Conservation (phyloP, 1,284 basidiomycete species). For the Mrakiaceae sp. region DNA sequence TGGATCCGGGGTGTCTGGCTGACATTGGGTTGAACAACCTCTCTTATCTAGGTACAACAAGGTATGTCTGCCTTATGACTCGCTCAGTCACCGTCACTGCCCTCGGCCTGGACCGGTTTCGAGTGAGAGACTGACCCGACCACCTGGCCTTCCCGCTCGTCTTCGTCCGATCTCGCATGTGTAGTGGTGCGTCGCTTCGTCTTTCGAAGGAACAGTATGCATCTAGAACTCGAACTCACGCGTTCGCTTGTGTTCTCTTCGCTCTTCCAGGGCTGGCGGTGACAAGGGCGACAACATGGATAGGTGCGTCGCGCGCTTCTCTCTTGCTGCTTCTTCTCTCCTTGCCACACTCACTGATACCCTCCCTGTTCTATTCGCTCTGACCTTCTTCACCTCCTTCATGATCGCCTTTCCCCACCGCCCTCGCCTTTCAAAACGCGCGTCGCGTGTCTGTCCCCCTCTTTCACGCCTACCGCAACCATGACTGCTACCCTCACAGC, state of each 20-base stretch:
- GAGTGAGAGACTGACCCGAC: too few species aligned
- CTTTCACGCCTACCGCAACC: conserved; percentile 22
- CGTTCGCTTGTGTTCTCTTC: not conserved
- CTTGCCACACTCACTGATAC: not conserved
- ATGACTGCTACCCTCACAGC: not conserved
- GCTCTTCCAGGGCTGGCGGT: conserved; percentile 3
- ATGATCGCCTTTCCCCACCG: not conserved
- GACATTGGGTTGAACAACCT: not conserved
- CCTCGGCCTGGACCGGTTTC: too few species aligned
- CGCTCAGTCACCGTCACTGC: too few species aligned
- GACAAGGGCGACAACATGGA: not conserved
- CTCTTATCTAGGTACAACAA: conserved; percentile 4
- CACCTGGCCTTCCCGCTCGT: not conserved
- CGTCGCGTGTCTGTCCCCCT: conserved; percentile 31
- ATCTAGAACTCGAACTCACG: not conserved
- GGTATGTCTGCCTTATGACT: not conserved
- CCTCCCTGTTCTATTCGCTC: conserved; percentile 30
- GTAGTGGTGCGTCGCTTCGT: not conserved
- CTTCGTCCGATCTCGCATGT: not conserved
- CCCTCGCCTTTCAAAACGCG: not conserved
- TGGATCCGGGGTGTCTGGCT: not conserved
- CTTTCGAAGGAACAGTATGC: not conserved
- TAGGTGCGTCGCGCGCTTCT: too few species aligned
- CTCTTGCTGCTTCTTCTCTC: not conserved
- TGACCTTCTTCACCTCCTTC: conserved; percentile 26